phyloP scores from a whole-genome alignment of 129 eudicot species.

The Logfia minima region DNA sequence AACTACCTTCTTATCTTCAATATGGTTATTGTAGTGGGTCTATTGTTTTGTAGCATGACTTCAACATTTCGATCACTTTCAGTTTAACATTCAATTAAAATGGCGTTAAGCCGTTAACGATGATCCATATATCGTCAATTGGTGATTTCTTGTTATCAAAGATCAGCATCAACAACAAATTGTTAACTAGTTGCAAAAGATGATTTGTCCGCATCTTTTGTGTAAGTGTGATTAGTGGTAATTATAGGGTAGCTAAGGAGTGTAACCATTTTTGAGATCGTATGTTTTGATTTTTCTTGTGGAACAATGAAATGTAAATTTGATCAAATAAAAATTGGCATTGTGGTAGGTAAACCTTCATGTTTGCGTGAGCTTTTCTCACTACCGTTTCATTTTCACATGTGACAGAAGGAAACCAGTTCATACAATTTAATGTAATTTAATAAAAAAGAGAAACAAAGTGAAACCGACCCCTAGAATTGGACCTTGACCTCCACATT shows the following conservation, averaged over 20 bases:
- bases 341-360: slow-evolving; percentile 6
- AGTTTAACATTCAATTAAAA: not conserved
- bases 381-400: slow-evolving; percentile 3
- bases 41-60: not conserved
- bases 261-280: too few relatives aligned
- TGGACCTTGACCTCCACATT: too few relatives aligned
- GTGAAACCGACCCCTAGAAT: too few relatives aligned
- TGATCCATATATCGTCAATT: not conserved
- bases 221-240: not conserved
- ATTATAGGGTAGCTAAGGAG: not conserved
- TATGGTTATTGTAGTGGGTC: not conserved
- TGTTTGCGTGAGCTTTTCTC: not conserved
- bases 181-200: not conserved
- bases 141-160: not conserved
- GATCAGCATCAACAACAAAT: not conserved
- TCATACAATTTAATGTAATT: not conserved
- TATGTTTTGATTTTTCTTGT: not conserved
- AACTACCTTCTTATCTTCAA: not conserved
- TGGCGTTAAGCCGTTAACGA: not conserved
- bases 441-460: too few relatives aligned
- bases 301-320: not conserved
- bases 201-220: too few relatives aligned
- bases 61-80: slow-evolving; percentile 12
- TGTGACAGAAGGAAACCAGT: not conserved
- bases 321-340: not conserved